Conservation (phyloP, 257 asterid species). For the Rhazya stricta region DNA sequence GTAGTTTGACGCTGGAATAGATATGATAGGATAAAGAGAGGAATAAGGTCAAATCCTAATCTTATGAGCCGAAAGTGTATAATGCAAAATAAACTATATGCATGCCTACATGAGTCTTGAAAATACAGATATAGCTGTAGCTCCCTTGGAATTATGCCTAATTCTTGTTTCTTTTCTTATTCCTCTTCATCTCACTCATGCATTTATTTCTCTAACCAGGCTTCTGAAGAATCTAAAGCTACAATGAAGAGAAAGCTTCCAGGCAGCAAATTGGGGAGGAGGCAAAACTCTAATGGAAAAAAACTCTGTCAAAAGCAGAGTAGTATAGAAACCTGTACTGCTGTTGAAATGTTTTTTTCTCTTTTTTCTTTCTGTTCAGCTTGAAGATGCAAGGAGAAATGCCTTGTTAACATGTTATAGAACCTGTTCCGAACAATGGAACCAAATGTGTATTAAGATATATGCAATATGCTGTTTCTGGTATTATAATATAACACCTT, state of each 20-base stretch:
- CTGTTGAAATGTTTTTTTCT: not conserved
- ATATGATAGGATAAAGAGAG: not conserved
- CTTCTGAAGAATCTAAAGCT: slow-evolving; percentile 61
- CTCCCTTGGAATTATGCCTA: not conserved
- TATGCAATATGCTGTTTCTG: not conserved
- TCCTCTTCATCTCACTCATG: not conserved
- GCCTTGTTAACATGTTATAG: not conserved
- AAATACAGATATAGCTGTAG: not conserved
- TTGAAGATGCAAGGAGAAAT: not conserved
- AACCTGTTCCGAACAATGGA: not conserved
- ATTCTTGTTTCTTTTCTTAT: not conserved
- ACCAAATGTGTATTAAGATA: slow-evolving; percentile 4
- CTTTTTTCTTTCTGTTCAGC: not conserved
- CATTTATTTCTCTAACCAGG: slow-evolving; percentile 32
- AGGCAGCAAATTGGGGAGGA: not conserved
- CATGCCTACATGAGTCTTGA: not conserved
- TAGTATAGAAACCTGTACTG: slow-evolving; percentile 1
- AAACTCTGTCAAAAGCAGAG: not conserved
- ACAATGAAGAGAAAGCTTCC: slow-evolving; percentile 22
- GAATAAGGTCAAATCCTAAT: slow-evolving; percentile 7
- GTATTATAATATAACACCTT: not conserved
- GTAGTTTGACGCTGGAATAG: slow-evolving; percentile 8
- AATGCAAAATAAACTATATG: not conserved
- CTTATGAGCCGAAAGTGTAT: slow-evolving; percentile 11
- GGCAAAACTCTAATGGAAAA: not conserved